Evolutionary conservation across 805 yeast species (phyloP).

Genomic region (Pichia nanzhaoensis): DNA sequence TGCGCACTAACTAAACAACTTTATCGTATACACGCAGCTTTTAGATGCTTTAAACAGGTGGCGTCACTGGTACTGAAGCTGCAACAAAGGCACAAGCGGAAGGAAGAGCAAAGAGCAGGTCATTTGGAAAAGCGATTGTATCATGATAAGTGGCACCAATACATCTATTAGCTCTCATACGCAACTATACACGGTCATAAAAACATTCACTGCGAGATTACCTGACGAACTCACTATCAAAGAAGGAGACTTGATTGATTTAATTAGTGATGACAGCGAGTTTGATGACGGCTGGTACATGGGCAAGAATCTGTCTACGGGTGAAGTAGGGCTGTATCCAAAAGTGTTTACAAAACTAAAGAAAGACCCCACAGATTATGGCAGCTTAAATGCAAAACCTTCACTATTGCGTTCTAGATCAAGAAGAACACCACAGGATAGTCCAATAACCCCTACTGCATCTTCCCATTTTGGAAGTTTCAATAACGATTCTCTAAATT

Average conservation of each 20-base stretch:
- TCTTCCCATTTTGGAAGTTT: conserved; percentile 1
- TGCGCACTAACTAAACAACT: too few relatives aligned
- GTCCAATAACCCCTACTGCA: conserved; percentile 21
- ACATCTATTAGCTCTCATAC: conserved; percentile 5
- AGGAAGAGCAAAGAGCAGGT: too few relatives aligned
- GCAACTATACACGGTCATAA: conserved; percentile 51
- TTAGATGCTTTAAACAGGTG: too few relatives aligned
- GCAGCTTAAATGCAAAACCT: conserved; percentile 24
- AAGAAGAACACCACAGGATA: conserved; percentile 36
- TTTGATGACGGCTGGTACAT: conserved; percentile 97
- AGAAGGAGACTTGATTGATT: conserved; percentile 81
- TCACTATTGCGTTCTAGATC: conserved; percentile 52
- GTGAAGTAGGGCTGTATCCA: conserved; percentile 84
- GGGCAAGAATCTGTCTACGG: conserved; percentile 70
- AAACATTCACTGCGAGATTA: conserved; percentile 78
- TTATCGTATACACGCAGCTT: too few relatives aligned
- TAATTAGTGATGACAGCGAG: conserved; percentile 87
- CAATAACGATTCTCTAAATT: not conserved
- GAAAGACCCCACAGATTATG: conserved; percentile 7
- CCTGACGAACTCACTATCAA: conserved; percentile 82
- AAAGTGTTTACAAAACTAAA: conserved; percentile 62
- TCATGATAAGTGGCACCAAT: not conserved
- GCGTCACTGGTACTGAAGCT: too few relatives aligned
- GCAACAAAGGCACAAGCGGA: too few relatives aligned
- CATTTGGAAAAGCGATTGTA: not conserved